A percentile compares a stretch with the other conserved stretches of the same genome.
phyloP scores from a whole-genome alignment of 495 filamentous ascomycete species.

The Hypoxylon perforatum region DNA sequence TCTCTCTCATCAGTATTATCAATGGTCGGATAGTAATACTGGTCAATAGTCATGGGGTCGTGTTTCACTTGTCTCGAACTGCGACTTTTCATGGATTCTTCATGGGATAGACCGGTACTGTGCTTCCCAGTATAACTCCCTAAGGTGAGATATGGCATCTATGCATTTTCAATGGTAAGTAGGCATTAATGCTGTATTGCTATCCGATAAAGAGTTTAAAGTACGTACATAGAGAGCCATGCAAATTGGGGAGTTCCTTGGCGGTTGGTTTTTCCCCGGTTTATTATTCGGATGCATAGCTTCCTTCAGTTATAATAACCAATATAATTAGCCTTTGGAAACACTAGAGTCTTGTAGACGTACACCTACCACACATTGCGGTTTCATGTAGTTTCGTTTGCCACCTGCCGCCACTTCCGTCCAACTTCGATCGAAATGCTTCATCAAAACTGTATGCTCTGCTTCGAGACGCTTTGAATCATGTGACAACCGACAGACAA shows the following conservation, averaged over 20 bases:
- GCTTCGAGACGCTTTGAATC: slow-evolving; percentile 8
- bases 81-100: neutral
- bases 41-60: slow-evolving; percentile 45
- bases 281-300: neutral
- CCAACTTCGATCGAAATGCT: slow-evolving; percentile 23
- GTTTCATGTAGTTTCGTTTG: slow-evolving; percentile 19
- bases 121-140: neutral
- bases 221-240: slow-evolving; percentile 21
- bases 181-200: slow-evolving; percentile 1
- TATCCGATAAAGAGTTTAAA: neutral
- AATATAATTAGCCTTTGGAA: neutral
- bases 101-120: neutral
- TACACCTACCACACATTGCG: slow-evolving; percentile 19
- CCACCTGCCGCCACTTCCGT: slow-evolving; percentile 25
- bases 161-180: slow-evolving; percentile 2
- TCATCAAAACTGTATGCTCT: slow-evolving; percentile 21
- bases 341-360: neutral
- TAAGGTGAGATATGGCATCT: slow-evolving; percentile 23
- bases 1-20: slow-evolving; percentile 39
- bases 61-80: slow-evolving; percentile 24
- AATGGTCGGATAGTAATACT: slow-evolving; percentile 47
- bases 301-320: neutral
- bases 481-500: slow-evolving; percentile 14
- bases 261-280: neutral
- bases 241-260: neutral